phyloP scores from a whole-genome alignment of 2,329 filamentous ascomycete genomes.

The Fusarium sp. region DNA sequence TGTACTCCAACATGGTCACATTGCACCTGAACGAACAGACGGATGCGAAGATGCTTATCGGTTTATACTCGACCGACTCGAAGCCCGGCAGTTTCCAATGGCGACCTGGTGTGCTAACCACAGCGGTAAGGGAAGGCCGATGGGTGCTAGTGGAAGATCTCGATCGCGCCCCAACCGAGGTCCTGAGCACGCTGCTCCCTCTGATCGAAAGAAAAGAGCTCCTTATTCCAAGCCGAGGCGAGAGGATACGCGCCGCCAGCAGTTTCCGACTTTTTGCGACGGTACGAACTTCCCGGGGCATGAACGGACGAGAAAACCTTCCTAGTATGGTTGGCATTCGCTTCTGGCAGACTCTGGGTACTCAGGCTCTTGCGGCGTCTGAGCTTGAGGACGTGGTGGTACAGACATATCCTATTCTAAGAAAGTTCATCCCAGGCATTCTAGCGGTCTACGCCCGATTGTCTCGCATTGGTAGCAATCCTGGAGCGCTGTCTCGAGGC shows the following conservation, averaged over 20 bases:
- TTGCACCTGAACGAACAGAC: conserved; percentile 98
- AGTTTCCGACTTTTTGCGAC: conserved; percentile 94
- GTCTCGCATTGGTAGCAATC: conserved; percentile 62
- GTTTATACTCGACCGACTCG: conserved; percentile 90
- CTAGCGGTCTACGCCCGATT: conserved; percentile 69
- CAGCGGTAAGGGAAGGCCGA: conserved; percentile 90
- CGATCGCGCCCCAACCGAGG: conserved; percentile 92
- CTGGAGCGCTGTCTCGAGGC: conserved; percentile 47
- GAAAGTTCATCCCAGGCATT: conserved; percentile 69
- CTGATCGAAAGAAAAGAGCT: conserved; percentile 93
- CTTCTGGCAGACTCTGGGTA: conserved; percentile 83
- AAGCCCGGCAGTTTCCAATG: conserved; percentile 91
- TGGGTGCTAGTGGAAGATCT: conserved; percentile 99
- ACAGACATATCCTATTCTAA: conserved; percentile 75
- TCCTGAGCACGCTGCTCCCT: conserved; percentile 91
- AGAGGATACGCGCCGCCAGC: conserved; percentile 82
- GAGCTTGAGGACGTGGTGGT: conserved; percentile 82
- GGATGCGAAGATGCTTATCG: conserved; percentile 94
- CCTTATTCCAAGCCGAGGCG: conserved; percentile 87
- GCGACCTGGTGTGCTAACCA: conserved; percentile 92
- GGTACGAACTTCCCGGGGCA: conserved; percentile 79
- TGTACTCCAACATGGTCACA: conserved; percentile 86
- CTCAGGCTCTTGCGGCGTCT: conserved; percentile 70
- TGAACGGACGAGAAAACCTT: conserved; percentile 72
- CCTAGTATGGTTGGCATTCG: conserved; percentile 83